Evolutionary conservation across 768 basidiomycete species (phyloP), one percentile per base, ranked within the genome.

Genomic region (Hydnomerulius pinastri): DNA sequence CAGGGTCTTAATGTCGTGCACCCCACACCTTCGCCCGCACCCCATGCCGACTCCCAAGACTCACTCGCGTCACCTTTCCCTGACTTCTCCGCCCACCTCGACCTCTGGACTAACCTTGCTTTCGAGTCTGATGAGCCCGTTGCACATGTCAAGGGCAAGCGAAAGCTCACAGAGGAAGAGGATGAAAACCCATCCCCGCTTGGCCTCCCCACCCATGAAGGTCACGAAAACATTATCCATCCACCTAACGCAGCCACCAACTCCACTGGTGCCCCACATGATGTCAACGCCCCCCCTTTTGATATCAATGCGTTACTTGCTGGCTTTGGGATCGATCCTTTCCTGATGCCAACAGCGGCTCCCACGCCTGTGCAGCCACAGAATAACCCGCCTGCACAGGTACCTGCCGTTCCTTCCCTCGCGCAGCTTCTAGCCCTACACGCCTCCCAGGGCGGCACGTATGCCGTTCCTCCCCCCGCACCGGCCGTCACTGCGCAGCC

Each of bases 1-100:
- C 83, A 90, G 48, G 90, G 90, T 25, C 85, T 93, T 66, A 91
- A 92, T 70, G 74, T 91, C 69, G 77, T 93, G 46, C 83, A 85
- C 38, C 77, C 85, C 35, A 59, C 70, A n/a, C 63, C 69, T 15
- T 59, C 75, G 13, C 59, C 72, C 5, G 74, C 78, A 56, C 61
- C 65, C 0, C 69, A 66, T 15, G 46, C 62, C 7, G 69, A 74
- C 53, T 10, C 68, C 24, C 79, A 82, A 63, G 84, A 88, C 52
- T 74, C 89, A 21, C 78, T 90, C 53, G 70, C 80, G 0, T 73
- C 81, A 0, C 73, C 84, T 0, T 88, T 82, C 63, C 85, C 86
- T 10, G 90, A 92, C 70, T 76, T 92, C 47, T 76, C 77, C 17
- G 84, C 88, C 0, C 88, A 89, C 65, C 83, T 90, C 46, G 85